phyloP scores from a whole-genome alignment of 2,329 filamentous ascomycete genomes.

The Fusarium piperis region DNA sequence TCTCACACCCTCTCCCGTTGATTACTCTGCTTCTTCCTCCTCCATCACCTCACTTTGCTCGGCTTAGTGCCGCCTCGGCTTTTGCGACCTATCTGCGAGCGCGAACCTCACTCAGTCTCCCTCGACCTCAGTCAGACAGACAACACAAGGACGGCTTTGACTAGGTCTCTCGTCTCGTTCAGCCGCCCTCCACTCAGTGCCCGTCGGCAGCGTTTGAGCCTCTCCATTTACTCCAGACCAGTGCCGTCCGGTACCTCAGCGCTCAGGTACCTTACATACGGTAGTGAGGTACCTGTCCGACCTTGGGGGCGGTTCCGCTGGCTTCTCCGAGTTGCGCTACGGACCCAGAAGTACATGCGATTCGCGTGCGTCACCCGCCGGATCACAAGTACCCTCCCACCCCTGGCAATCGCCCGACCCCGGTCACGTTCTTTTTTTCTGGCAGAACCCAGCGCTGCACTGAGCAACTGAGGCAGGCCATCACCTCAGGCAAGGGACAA shows the following conservation, averaged over 20 bases:
- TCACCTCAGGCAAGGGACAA: slow-evolving; percentile 36
- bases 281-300: slow-evolving; percentile 25
- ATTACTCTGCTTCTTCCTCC: slow-evolving; percentile 2
- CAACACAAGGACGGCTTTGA: not conserved
- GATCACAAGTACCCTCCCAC: slow-evolving; percentile 31
- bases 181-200: slow-evolving; percentile 26
- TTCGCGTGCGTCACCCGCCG: slow-evolving; percentile 9
- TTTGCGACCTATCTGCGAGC: not conserved
- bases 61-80: slow-evolving; percentile 10
- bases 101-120: not conserved
- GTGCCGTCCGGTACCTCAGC: slow-evolving; percentile 23
- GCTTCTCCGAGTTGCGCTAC: not conserved
- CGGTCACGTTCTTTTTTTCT: slow-evolving; percentile 34
- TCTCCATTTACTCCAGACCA: slow-evolving; percentile 16
- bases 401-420: slow-evolving; percentile 30
- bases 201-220: slow-evolving; percentile 22
- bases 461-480: slow-evolving; percentile 19
- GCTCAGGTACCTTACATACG: slow-evolving; percentile 23
- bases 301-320: slow-evolving; percentile 19
- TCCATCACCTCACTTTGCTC: slow-evolving; percentile 18
- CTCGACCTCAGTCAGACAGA: not conserved
- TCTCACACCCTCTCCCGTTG: slow-evolving; percentile 17
- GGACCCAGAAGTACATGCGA: slow-evolving; percentile 12
- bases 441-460: slow-evolving; percentile 7
- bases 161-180: slow-evolving; percentile 15